Evolutionary conservation across 2,329 filamentous ascomycete species (phyloP).

Genomic region (Microdochium nivale): DNA sequence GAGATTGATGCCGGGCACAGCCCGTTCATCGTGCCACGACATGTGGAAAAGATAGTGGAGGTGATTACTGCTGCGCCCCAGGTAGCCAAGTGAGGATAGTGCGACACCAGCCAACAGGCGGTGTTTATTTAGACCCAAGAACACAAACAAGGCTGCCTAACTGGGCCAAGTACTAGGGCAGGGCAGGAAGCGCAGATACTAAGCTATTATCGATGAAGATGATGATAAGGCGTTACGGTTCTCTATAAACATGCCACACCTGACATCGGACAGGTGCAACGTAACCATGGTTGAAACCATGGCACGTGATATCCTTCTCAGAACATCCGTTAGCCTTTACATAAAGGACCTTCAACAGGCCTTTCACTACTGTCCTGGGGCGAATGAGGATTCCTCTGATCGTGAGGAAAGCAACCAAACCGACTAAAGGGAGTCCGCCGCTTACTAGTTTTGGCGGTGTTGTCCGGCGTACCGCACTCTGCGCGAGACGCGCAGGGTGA

Average conservation of each 20-base stretch:
- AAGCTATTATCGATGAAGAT: neutral
- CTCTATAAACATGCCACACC: no score
- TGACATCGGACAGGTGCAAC: no score
- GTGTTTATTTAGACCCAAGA: neutral
- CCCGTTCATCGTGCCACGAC: slow-evolving; percentile 9
- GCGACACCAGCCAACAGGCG: neutral
- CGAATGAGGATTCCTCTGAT: neutral
- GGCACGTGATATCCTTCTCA: no score
- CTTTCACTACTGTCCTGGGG: neutral
- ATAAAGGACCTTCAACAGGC: no score
- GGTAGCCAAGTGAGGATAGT: no score
- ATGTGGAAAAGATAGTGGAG: neutral
- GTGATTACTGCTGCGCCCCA: neutral
- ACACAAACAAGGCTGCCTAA: neutral
- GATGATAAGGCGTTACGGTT: neutral
- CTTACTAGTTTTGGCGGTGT: neutral
- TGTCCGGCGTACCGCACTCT: neutral
- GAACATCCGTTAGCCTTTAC: no score
- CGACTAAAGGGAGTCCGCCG: neutral
- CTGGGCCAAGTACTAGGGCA: neutral
- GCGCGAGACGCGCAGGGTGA: neutral
- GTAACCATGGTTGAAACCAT: no score
- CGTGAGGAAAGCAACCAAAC: no score
- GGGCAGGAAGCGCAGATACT: neutral
- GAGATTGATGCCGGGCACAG: slow-evolving; percentile 11